A percentile compares a stretch with the other conserved stretches of the same genome.
Evolutionary conservation across 2,329 filamentous ascomycete species (phyloP).

Genomic region (Cytospora mali): DNA sequence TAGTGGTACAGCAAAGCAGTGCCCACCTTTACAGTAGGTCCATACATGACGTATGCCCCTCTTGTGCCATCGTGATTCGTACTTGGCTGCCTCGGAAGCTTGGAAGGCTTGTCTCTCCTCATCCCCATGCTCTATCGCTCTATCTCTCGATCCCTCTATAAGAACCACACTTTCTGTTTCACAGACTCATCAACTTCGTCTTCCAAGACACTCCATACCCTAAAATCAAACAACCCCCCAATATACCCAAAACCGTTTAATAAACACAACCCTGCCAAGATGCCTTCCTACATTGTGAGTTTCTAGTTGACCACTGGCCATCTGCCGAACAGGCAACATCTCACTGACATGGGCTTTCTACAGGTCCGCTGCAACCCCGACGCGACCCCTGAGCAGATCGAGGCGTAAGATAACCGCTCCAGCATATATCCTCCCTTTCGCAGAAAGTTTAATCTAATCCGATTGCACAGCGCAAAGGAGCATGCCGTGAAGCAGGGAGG

Average conservation of each 20-base stretch:
- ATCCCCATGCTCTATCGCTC: neutral
- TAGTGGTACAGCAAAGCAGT: constrained; percentile 23
- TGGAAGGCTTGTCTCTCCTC: neutral
- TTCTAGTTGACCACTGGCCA: neutral
- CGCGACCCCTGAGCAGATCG: constrained; percentile 35
- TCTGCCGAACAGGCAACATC: neutral
- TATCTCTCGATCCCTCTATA: neutral
- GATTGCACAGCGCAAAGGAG: constrained; percentile 69
- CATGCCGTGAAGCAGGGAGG: constrained; percentile 75
- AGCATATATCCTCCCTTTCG: neutral
- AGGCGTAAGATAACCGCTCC: constrained; percentile 24
- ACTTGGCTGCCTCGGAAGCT: neutral
- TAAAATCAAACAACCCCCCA: neutral
- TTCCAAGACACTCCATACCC: neutral
- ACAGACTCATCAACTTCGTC: neutral
- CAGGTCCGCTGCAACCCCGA: constrained; percentile 81
- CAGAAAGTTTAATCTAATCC: neutral
- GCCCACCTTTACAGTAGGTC: constrained; percentile 27
- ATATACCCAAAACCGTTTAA: neutral
- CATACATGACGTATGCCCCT: constrained; percentile 19
- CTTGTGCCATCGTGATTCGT: constrained; percentile 5
- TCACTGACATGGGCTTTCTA: constrained; percentile 1
- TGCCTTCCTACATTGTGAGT: constrained; percentile 61
- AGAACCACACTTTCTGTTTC: neutral
- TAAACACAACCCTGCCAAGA: constrained; percentile 37